phyloP scores from a whole-genome alignment of 208 protist genomes.

The Lotmaria passim region DNA sequence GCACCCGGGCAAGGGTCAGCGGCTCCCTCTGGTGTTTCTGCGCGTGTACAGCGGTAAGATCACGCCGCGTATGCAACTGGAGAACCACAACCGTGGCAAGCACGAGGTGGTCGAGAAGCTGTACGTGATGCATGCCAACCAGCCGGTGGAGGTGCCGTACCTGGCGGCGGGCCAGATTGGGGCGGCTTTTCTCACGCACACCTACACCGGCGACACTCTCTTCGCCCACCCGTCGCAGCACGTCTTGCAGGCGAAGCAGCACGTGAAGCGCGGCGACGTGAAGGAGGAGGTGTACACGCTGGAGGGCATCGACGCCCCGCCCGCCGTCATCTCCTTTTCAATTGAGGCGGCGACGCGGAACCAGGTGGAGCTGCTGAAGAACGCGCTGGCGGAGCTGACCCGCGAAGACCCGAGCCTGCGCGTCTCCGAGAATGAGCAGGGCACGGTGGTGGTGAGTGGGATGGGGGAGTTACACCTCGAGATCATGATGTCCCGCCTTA shows the following conservation, averaged over 20 bases:
- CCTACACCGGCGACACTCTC: slow-evolving; percentile 85
- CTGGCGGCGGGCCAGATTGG: slow-evolving; percentile 82
- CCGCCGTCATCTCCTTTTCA: slow-evolving; percentile 96
- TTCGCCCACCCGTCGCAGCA: slow-evolving; percentile 52
- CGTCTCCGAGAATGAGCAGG: slow-evolving; percentile 81
- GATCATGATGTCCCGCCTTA: slow-evolving; percentile 94
- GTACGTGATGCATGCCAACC: slow-evolving; percentile 92
- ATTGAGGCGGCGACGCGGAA: slow-evolving; percentile 90
- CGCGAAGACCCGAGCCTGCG: slow-evolving; percentile 96
- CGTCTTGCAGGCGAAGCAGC: slow-evolving; percentile 36
- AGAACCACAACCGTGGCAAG: slow-evolving; percentile 68
- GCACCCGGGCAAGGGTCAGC: slow-evolving; percentile 60
- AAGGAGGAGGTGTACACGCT: slow-evolving; percentile 67
- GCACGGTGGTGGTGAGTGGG: slow-evolving; percentile 94
- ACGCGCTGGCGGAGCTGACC: slow-evolving; percentile 92
- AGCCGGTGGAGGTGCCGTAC: slow-evolving; percentile 75
- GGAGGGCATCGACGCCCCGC: slow-evolving; percentile 92
- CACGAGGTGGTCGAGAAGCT: slow-evolving; percentile 72
- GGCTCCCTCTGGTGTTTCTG: slow-evolving; percentile 89
- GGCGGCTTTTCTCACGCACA: slow-evolving; percentile 68
- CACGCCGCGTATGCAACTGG: slow-evolving; percentile 58
- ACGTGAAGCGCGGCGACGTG: slow-evolving; percentile 29
- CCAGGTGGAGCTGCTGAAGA: slow-evolving; percentile 86
- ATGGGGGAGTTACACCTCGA: slow-evolving; percentile 97
- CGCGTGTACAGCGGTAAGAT: slow-evolving; percentile 92